These are phyloP conservation scores for Blastocystis sp. DNA, from an alignment of 352 stramenopile species.

Conservation along the genomic window DNA sequence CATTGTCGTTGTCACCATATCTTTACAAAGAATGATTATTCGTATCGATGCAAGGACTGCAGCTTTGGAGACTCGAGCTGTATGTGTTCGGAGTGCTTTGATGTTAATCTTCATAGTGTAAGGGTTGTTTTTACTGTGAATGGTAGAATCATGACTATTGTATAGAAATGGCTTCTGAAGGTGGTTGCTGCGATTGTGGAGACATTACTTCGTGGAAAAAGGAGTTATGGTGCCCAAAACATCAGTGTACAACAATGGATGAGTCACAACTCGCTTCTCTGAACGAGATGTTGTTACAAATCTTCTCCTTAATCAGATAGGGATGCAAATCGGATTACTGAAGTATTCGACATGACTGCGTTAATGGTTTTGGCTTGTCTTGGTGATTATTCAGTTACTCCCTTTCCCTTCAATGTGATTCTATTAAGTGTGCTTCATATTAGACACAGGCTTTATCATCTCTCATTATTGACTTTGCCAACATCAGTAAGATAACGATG, in stretches of 20 bases:
- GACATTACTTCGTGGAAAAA: slow-evolving; percentile 61
- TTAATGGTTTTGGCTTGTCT: background rate
- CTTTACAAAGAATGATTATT: slow-evolving; percentile 63
- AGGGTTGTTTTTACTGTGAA: background rate
- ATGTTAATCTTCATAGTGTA: slow-evolving; percentile 62
- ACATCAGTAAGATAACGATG: slow-evolving; percentile 2
- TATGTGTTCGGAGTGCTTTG: slow-evolving; percentile 64
- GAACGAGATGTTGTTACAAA: background rate
- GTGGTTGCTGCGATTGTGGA: slow-evolving; percentile 64
- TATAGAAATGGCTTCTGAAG: slow-evolving; percentile 21
- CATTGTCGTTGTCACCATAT: slow-evolving; percentile 61
- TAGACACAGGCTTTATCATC: background rate
- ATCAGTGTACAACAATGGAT: slow-evolving; percentile 7
- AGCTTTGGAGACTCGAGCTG: slow-evolving; percentile 62
- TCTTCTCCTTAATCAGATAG: background rate
- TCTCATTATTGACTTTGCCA: background rate
- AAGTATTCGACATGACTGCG: slow-evolving; percentile 16
- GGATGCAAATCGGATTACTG: background rate
- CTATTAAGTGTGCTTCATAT: background rate
- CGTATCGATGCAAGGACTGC: slow-evolving; percentile 64
- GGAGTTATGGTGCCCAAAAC: slow-evolving; percentile 33
- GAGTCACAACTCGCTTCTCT: background rate
- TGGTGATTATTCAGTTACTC: background rate
- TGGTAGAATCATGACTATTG: background rate
- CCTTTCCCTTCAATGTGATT: background rate